Base-by-base conservation (phyloP, 2,329 filamentous ascomycete genomes). In the Metarhizium album region DNA sequence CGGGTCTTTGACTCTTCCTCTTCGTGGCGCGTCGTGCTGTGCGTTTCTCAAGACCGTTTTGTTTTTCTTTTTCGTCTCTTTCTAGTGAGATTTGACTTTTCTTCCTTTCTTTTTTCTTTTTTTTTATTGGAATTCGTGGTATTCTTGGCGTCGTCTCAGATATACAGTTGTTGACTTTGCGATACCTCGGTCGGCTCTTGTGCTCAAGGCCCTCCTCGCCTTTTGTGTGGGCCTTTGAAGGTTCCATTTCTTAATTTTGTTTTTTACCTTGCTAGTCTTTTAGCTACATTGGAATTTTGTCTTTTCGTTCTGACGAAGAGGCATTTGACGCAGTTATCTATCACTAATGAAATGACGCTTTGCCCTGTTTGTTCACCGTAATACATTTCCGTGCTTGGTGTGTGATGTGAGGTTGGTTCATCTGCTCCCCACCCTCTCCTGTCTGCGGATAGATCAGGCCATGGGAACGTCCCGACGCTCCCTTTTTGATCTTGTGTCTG, bases 171-270 rank as follows among this genome's bases (percentile, higher is more conserved):
- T 46, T 47, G 45, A 42, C 29, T 52, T 47, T 53, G 49, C 48
- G 55, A 56, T 56, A 54, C 55, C 55, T 55, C 47, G 52, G 55
- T 33, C 42, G 53, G 54, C 49, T 50, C 51, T 54, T 46, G n/a
- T 42, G 47, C 24, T 45, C 49, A 53, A 49, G 47, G 37, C 42
- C 46, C 5, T 33, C 37, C 49, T 52, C 45, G 48, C 40, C 46
- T 24, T 49, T 27, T 24, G 45, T 37, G 31, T 42, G 29, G 18
- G 45, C 35, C 45, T 48, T 47, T 42, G 42, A 33, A 24, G 33
- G 27, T 50, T 48, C 35, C 16, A n/a, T 33, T 29, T 40, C 45
- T 20, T 27, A 4, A n/a, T 27, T 42, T 42, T 42, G 18, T 35
- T 14, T 45, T 20, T n/a, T 5, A 31, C 11, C 29, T 11, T 31